Base-by-base conservation (phyloP, 352 stramenopile genomes). In the Pythium phragmiticola region DNA sequence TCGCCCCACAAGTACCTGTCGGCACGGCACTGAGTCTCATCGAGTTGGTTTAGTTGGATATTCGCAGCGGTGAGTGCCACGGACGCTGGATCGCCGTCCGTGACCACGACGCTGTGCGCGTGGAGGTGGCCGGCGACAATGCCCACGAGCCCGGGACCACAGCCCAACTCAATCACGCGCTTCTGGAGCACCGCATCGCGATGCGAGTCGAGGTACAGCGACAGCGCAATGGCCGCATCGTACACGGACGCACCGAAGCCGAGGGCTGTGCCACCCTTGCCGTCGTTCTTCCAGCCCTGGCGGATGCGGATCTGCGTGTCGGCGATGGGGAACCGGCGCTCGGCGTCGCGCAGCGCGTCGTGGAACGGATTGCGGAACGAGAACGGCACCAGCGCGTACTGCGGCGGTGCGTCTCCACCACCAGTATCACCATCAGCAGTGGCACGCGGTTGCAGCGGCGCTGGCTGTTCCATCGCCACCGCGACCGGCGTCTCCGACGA, bases 201-300 rank as follows among this genome's bases (percentile, higher is more conserved):
- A 73, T 88, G 74, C 48, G 72, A 61, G 30, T 86, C 81, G 4
- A 95, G 60, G 60, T 89, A 95, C n/a, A 93, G 70, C 26, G 86
- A 87, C 48, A 95, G 70, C n/a, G 79, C 70, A 56, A 95, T 72
- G 9, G 86, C 82, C 7, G 84, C 82, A 33, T 93, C 82, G 65
- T 95, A 95, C 37, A 95, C 84, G 6, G 84, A 91, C 48, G 84
- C 86, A 17, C 86, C 86, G 54, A 93, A 95, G 42, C 86, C 86
- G 41, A 93, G 70, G 7, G 70, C 16, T 1, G 84, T 95, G 13
- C 86, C 86, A 17, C 86, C 86, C 30, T 72, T 73, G n/a, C 84
- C 86, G 57, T 95, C 86, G 43, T 72, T 61, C 39, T 91, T 84
- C 86, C 86, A 95, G 17, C 75, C 72, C 70, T 95, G 86, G 54